Evolutionary conservation across 2,329 filamentous ascomycete species (phyloP).

Genomic region (Rugonectria rugulosa): DNA sequence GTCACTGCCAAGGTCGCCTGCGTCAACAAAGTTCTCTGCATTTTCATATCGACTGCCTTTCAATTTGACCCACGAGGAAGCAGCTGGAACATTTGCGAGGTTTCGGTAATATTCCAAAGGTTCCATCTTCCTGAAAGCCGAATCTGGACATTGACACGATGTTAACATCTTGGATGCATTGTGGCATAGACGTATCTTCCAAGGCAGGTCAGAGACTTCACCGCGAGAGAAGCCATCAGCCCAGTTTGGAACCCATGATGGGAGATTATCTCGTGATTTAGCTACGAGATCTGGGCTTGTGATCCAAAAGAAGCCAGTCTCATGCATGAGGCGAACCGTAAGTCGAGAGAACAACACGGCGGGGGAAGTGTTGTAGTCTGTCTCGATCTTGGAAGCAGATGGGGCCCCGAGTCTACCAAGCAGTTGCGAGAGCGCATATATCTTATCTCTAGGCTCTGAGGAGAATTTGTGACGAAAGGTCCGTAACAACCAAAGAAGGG

Average conservation of each 20-base stretch:
- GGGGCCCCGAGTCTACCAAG: slow-evolving; percentile 20
- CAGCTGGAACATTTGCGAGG: not conserved
- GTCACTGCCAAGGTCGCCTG: not conserved
- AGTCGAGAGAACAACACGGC: slow-evolving; percentile 21
- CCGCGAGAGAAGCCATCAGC: slow-evolving; percentile 19
- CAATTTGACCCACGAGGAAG: not conserved
- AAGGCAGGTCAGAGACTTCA: slow-evolving; percentile 12
- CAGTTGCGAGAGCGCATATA: slow-evolving; percentile 23
- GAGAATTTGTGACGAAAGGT: slow-evolving; percentile 27
- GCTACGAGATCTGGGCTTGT: slow-evolving; percentile 24
- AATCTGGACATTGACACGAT: not conserved
- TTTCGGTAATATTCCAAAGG: slow-evolving; percentile 18
- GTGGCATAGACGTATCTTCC: slow-evolving; percentile 32
- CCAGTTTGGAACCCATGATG: slow-evolving; percentile 35
- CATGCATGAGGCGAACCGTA: slow-evolving; percentile 21
- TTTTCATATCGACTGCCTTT: slow-evolving; percentile 1
- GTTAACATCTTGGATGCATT: slow-evolving; percentile 20
- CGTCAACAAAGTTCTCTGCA: not conserved
- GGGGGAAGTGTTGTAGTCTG: slow-evolving; percentile 18
- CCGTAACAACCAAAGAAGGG: slow-evolving; percentile 27
- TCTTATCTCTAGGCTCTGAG: slow-evolving; percentile 30
- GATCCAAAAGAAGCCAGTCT: slow-evolving; percentile 33
- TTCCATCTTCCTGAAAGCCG: not conserved
- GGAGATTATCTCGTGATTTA: slow-evolving; percentile 29
- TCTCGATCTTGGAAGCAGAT: not conserved